Evolutionary conservation across 352 stramenopile species (phyloP).

Genomic region (Globisporangium ultimum): DNA sequence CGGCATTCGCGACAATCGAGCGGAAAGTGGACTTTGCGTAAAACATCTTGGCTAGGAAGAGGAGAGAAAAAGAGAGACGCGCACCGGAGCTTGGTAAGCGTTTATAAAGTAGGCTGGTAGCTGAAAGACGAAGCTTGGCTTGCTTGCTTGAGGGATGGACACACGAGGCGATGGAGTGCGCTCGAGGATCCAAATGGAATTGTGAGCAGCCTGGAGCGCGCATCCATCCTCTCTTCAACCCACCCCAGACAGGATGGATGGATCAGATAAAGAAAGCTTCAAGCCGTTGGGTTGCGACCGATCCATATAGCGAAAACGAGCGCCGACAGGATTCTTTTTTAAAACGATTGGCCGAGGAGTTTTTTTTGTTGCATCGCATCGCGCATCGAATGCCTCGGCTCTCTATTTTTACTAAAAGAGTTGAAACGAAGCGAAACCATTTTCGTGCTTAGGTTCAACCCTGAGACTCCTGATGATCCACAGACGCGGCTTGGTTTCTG

Average conservation of each 20-base stretch:
- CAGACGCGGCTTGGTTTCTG: too few relatives aligned
- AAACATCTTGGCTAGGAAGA: conserved; percentile 5
- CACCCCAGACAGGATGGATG: too few relatives aligned
- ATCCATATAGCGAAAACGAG: too few relatives aligned
- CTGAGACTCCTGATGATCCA: neutral
- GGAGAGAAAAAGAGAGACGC: neutral
- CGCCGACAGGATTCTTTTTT: neutral
- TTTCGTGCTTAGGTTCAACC: neutral
- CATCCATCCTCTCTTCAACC: neutral
- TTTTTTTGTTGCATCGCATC: neutral
- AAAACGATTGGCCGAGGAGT: too few relatives aligned
- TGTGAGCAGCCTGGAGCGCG: conserved; percentile 1
- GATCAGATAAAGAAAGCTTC: too few relatives aligned
- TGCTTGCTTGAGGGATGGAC: conserved; percentile 1
- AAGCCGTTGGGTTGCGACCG: too few relatives aligned
- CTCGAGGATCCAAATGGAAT: conserved; percentile 12
- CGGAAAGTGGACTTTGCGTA: conserved; percentile 14
- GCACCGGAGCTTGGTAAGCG: conserved; percentile 1
- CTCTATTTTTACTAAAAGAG: neutral
- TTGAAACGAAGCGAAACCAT: neutral
- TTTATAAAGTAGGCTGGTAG: conserved; percentile 1
- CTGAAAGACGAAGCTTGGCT: neutral
- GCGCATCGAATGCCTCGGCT: too few relatives aligned
- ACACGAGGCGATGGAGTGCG: neutral
- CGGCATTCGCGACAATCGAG: conserved; percentile 7